Evolutionary conservation across 2,329 filamentous ascomycete genomes (phyloP).

Genomic region (Chalaropsis thielavioides): DNA sequence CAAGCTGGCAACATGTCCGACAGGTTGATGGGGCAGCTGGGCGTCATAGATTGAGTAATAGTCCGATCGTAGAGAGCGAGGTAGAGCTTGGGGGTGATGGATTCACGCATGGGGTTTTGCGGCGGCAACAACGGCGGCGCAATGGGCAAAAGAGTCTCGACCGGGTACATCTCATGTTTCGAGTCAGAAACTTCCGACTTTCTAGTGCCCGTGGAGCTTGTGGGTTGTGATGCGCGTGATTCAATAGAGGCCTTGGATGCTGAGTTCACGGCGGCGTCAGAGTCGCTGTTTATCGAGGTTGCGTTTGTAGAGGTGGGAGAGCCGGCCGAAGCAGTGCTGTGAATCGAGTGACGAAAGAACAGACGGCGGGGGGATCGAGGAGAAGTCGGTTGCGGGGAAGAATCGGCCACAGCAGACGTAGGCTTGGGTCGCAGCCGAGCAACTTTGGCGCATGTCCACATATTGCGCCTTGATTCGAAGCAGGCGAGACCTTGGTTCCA

Average conservation of each 20-base stretch:
- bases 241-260: constrained; percentile 32
- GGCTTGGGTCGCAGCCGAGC: constrained; percentile 38
- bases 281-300: constrained; percentile 19
- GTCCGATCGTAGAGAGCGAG: constrained; percentile 81
- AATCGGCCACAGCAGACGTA: constrained; percentile 17
- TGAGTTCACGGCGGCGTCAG: constrained; percentile 25
- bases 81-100: constrained; percentile 61
- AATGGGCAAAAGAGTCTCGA: constrained; percentile 54
- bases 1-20: constrained; percentile 65
- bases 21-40: constrained; percentile 78
- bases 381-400: constrained; percentile 26
- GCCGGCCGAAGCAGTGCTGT: constrained; percentile 23
- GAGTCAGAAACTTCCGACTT: not conserved
- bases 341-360: constrained; percentile 35
- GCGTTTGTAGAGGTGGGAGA: constrained; percentile 19
- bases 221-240: constrained; percentile 17
- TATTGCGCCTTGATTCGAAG: constrained; percentile 62
- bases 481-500: constrained; percentile 77
- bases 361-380: constrained; percentile 35
- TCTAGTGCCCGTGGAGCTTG: constrained; percentile 1
- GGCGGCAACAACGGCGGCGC: constrained; percentile 58
- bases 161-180: constrained; percentile 28
- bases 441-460: constrained; percentile 67
- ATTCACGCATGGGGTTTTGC: constrained; percentile 60
- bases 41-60: constrained; percentile 62